Conservation (phyloP, 2,329 filamentous ascomycete species). For the Arachnopeziza araneosa region DNA sequence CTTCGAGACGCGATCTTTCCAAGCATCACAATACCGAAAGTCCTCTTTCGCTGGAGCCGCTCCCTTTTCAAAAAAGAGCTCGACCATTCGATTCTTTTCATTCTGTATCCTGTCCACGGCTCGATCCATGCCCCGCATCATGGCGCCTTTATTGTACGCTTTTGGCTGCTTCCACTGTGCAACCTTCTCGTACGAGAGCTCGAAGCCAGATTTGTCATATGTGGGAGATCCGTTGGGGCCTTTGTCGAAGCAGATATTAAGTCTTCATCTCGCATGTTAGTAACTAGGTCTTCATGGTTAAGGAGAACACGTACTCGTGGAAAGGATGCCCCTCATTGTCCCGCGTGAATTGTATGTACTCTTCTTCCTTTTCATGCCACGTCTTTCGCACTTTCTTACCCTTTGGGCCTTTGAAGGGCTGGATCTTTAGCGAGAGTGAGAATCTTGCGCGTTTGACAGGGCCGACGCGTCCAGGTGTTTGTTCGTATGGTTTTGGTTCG, state of each 20-base stretch:
- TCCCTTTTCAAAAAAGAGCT: slow-evolving; percentile 15
- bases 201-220: slow-evolving; percentile 35
- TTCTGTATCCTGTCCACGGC: neutral
- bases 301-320: neutral
- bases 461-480: slow-evolving; percentile 9
- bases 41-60: slow-evolving; percentile 1
- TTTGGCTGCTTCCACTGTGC: slow-evolving; percentile 11
- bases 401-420: slow-evolving; percentile 6
- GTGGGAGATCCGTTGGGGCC: slow-evolving; percentile 33
- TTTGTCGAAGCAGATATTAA: slow-evolving; percentile 43
- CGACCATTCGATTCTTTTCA: slow-evolving; percentile 7
- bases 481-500: neutral
- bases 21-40: neutral
- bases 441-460: neutral
- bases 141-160: slow-evolving; percentile 9
- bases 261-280: neutral
- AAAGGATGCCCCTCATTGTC: slow-evolving; percentile 3
- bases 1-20: slow-evolving; percentile 16
- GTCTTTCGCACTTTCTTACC: slow-evolving; percentile 9
- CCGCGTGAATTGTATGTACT: slow-evolving; percentile 2
- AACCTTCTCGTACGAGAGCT: slow-evolving; percentile 33
- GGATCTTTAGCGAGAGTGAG: neutral
- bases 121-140: slow-evolving; percentile 10
- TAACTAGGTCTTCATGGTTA: neutral
- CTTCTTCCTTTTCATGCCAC: neutral